Conservation (phyloP, 2,329 filamentous ascomycete species). For the Colletotrichum noveboracense region DNA sequence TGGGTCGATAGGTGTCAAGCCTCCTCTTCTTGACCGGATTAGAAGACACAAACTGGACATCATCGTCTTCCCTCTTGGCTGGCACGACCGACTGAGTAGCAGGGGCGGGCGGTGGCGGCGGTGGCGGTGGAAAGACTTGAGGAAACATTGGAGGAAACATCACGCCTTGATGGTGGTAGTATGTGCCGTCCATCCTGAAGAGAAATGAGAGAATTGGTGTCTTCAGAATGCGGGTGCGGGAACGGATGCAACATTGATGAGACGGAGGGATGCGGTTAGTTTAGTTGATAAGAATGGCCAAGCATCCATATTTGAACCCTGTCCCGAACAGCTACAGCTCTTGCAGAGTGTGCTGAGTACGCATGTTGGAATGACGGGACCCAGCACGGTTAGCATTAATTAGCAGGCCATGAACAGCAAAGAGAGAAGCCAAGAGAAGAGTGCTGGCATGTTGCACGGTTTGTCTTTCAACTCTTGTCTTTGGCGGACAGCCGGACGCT, state of each 20-base stretch:
- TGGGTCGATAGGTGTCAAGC: not conserved
- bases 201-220: not conserved
- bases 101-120: not conserved
- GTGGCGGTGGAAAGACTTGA: not conserved
- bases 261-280: not conserved
- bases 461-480: conserved; percentile 15
- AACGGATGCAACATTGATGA: conserved; percentile 13
- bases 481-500: not conserved
- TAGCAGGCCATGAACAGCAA: conserved; percentile 11
- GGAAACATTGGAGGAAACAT: conserved; percentile 16
- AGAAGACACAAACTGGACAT: conserved; percentile 49
- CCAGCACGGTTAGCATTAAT: not conserved
- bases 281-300: conserved; percentile 5
- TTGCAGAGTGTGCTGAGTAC: not conserved
- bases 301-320: conserved; percentile 20
- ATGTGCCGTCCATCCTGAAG: not conserved
- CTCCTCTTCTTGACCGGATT: conserved; percentile 45
- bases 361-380: conserved; percentile 15
- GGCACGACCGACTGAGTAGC: not conserved
- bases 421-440: conserved; percentile 16
- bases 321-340: not conserved
- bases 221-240: conserved; percentile 2
- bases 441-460: conserved; percentile 11
- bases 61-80: conserved; percentile 40
- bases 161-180: conserved; percentile 9